These are phyloP conservation scores for Dioscorea zingiberensis DNA, from an alignment of 106 monocot species.

Conservation along the genomic window DNA sequence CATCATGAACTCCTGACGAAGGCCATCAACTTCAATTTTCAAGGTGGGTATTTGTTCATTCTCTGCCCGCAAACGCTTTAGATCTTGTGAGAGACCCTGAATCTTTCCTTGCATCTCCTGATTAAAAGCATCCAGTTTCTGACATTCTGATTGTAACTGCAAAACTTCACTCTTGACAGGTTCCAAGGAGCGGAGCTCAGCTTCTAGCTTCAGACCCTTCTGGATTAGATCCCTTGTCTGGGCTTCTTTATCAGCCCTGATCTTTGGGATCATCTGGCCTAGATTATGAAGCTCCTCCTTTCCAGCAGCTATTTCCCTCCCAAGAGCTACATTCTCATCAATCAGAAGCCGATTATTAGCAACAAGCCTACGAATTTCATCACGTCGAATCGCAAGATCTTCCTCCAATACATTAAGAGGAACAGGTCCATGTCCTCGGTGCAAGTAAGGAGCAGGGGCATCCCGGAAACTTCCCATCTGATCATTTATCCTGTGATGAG, in stretches of 20 bases:
- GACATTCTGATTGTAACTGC: conserved; percentile 31
- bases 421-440: conserved; percentile 10
- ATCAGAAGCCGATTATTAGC: conserved; percentile 33
- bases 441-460: conserved; percentile 19
- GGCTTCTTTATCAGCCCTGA: conserved; percentile 52
- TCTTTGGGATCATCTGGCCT: conserved; percentile 32
- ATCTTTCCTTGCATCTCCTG: conserved; percentile 38
- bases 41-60: conserved; percentile 34
- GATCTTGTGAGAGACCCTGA: conserved; percentile 33
- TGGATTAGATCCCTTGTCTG: conserved; percentile 45
- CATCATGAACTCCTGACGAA: conserved; percentile 35
- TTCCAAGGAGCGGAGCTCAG: conserved; percentile 40
- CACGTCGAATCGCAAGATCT: conserved; percentile 24
- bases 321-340: conserved; percentile 46
- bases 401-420: conserved; percentile 35
- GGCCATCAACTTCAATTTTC: conserved; percentile 32
- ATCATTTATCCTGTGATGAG: conserved; percentile 13
- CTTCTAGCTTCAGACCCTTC: conserved; percentile 45
- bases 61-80: conserved; percentile 37
- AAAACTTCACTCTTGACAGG: conserved; percentile 38
- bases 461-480: conserved; percentile 22
- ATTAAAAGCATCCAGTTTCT: conserved; percentile 25
- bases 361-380: conserved; percentile 38
- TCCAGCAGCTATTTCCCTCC: conserved; percentile 21
- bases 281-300: conserved; percentile 32